Evolutionary conservation across 2,329 filamentous ascomycete genomes (phyloP).

Genomic region (Dactylonectria estremocensis): DNA sequence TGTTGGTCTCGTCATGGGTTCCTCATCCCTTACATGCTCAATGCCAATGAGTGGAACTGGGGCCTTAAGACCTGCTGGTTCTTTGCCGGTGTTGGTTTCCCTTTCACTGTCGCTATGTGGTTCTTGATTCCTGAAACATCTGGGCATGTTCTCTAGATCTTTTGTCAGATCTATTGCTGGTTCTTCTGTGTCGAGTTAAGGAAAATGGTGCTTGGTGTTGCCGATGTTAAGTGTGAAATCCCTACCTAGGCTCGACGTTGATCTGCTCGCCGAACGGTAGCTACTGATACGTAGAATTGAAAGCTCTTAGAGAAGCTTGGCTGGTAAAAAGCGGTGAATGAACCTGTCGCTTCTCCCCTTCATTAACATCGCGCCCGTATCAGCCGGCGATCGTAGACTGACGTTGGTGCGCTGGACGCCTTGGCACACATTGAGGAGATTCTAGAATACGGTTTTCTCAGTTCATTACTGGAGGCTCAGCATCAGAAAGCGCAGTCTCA

Average conservation of each 20-base stretch:
- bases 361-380: background rate
- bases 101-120: slow-evolving; percentile 11
- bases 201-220: background rate
- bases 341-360: background rate
- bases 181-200: too few species aligned
- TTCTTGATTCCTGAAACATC: slow-evolving; percentile 16
- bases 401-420: background rate
- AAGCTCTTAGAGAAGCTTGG: background rate
- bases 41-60: slow-evolving; percentile 49
- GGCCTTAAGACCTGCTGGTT: slow-evolving; percentile 51
- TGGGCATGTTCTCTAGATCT: too few species aligned
- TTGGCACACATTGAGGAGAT: background rate
- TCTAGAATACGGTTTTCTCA: background rate
- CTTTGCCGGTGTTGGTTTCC: slow-evolving; percentile 44
- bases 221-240: background rate
- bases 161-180: too few species aligned
- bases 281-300: background rate
- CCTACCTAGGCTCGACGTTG: background rate
- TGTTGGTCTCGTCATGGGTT: slow-evolving; percentile 45
- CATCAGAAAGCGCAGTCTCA: background rate
- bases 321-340: background rate
- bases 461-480: background rate
- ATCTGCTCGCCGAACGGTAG: background rate
- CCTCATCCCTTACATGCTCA: slow-evolving; percentile 52
- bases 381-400: background rate